Conservation (phyloP, 192 early-diverging fungal species). For the Gigaspora rosea region DNA sequence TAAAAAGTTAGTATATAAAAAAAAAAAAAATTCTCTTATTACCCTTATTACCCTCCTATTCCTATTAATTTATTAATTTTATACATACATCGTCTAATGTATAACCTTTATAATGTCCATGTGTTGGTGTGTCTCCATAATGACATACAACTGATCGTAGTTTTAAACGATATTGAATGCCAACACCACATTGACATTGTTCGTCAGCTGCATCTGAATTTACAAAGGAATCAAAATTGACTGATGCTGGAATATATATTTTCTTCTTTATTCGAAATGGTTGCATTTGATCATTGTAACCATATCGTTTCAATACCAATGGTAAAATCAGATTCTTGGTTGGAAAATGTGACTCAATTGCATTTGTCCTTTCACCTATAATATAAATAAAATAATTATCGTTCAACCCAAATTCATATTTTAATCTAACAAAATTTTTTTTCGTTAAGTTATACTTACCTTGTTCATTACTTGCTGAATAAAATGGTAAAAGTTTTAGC, state of each 20-base stretch:
- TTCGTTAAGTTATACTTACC: constrained; percentile 17
- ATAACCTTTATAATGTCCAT: constrained; percentile 60
- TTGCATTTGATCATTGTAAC: constrained; percentile 41
- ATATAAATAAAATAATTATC: not conserved
- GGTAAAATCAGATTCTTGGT: constrained; percentile 62
- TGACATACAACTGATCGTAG: constrained; percentile 55
- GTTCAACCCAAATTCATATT: no score
- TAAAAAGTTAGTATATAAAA: constrained; percentile 10
- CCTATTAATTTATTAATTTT: not conserved
- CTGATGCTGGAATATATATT: constrained; percentile 53
- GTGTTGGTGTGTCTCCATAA: constrained; percentile 45
- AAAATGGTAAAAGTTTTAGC: constrained; percentile 68
- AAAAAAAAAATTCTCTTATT: constrained; percentile 11
- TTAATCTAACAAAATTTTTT: no score
- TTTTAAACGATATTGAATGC: constrained; percentile 18
- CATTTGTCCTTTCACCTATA: constrained; percentile 43
- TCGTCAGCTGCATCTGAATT: constrained; percentile 42
- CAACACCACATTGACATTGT: constrained; percentile 30
- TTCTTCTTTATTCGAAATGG: constrained; percentile 48
- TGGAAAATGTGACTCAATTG: constrained; percentile 55
- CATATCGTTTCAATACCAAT: constrained; percentile 70
- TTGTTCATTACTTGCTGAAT: constrained; percentile 67
- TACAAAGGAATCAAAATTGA: constrained; percentile 54
- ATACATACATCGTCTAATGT: constrained; percentile 36
- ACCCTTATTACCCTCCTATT: constrained; percentile 33